Conservation (phyloP, 2,329 filamentous ascomycete genomes). For the Trichoderma brevicompactum region DNA sequence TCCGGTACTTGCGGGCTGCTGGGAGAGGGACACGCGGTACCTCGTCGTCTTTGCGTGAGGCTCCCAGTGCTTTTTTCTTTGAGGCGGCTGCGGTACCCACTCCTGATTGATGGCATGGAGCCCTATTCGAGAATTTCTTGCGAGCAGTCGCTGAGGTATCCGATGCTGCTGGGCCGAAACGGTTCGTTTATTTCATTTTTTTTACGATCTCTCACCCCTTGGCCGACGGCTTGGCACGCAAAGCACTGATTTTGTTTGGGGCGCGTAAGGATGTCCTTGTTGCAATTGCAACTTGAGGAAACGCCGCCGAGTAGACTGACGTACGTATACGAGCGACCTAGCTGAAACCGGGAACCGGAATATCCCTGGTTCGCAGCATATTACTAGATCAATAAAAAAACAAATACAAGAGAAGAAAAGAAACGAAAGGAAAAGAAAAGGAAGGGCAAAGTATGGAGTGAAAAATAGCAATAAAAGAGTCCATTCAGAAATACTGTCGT, state of each 20-base stretch:
- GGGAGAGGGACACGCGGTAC: conserved; percentile 28
- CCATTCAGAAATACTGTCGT: not conserved
- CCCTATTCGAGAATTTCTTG: not conserved
- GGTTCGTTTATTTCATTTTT: not conserved
- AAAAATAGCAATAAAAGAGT: not conserved
- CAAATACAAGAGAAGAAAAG: not conserved
- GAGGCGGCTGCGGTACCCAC: no score
- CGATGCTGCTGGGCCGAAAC: no score
- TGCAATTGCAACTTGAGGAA: not conserved
- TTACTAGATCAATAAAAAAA: not conserved
- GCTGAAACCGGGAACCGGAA: conserved; percentile 11
- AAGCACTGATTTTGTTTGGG: not conserved
- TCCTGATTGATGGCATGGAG: not conserved
- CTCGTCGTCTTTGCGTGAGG: not conserved
- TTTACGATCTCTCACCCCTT: not conserved
- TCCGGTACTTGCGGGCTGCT: conserved; percentile 31
- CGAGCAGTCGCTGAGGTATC: no score
- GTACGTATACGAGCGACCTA: not conserved
- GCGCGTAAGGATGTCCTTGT: no score
- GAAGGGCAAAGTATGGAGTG: not conserved
- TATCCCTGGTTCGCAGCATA: not conserved
- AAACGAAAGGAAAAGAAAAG: not conserved
- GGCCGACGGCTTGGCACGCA: not conserved
- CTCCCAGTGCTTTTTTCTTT: not conserved
- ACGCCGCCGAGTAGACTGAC: not conserved